Percentiles rank a stretch among this genome's conserved stretches.
phyloP scores from a whole-genome alignment of 768 basidiomycete species.

The Rhizopogon sp. region DNA sequence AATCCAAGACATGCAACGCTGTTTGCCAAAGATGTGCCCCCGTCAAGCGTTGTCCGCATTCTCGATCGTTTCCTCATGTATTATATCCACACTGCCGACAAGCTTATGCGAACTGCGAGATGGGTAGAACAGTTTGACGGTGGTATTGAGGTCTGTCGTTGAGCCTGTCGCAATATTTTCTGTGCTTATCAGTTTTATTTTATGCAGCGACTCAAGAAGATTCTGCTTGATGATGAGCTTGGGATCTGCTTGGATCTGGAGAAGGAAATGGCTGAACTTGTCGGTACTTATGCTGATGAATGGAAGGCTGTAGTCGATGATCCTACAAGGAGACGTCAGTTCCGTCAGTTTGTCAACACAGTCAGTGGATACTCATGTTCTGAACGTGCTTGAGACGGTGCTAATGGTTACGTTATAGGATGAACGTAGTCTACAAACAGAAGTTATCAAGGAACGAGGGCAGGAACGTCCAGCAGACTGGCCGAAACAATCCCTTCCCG shows the following conservation, averaged over 20 bases:
- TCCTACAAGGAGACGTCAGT: conserved; percentile 41
- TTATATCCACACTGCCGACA: conserved; percentile 72
- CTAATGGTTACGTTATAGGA: conserved; percentile 12
- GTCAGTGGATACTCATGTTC: conserved; percentile 16
- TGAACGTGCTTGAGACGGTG: not conserved
- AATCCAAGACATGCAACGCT: conserved; percentile 59
- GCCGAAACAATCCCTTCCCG: conserved; percentile 49
- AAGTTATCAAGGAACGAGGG: conserved; percentile 54
- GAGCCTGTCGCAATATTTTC: not conserved
- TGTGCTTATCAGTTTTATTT: not conserved
- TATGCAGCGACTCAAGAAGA: conserved; percentile 49
- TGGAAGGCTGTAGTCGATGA: conserved; percentile 63
- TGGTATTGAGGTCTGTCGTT: conserved; percentile 48
- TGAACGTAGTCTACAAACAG: conserved; percentile 39
- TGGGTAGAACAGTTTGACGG: conserved; percentile 72
- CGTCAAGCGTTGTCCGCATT: conserved; percentile 53
- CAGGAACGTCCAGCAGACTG: conserved; percentile 65
- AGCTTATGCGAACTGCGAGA: conserved; percentile 63
- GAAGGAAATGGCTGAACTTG: conserved; percentile 56
- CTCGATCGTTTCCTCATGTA: conserved; percentile 63
- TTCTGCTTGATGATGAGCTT: conserved; percentile 65
- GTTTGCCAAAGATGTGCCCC: conserved; percentile 64
- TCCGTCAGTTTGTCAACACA: conserved; percentile 66
- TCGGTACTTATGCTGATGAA: conserved; percentile 64
- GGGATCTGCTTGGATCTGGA: conserved; percentile 71